Conservation (phyloP, 805 yeast species). For the Metschnikowia proteae region DNA sequence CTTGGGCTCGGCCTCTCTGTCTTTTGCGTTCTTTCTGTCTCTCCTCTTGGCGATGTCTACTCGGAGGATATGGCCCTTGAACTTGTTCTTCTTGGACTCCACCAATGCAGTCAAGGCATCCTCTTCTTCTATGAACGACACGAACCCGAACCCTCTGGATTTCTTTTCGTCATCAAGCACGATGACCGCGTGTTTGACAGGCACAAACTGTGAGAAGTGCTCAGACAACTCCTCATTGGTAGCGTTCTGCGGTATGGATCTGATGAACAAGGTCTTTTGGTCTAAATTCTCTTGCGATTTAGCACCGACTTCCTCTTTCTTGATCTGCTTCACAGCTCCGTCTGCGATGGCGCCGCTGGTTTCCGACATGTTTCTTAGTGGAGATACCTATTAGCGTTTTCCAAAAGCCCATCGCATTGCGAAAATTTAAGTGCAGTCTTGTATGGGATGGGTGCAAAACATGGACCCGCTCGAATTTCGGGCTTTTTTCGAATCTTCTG, state of each 20-base stretch:
- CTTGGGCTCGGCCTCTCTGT: conserved; percentile 19
- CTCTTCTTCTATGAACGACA: conserved; percentile 78
- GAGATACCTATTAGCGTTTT: neutral
- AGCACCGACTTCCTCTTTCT: neutral
- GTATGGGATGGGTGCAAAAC: conserved; percentile 1
- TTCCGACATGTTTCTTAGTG: conserved; percentile 1
- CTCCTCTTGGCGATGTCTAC: conserved; percentile 91
- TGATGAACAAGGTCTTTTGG: conserved; percentile 72
- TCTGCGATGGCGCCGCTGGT: neutral
- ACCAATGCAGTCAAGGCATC: conserved; percentile 77
- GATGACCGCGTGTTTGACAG: conserved; percentile 91
- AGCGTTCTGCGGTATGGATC: conserved; percentile 77
- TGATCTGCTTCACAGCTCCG: neutral
- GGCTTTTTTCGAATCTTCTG: too few species aligned
- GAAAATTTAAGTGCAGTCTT: neutral
- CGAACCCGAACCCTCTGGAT: conserved; percentile 95
- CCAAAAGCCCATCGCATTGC: conserved; percentile 6
- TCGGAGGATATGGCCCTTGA: conserved; percentile 62
- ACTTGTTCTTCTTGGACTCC: conserved; percentile 59
- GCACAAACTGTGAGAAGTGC: conserved; percentile 87
- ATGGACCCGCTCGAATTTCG: neutral
- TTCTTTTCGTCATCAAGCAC: conserved; percentile 73
- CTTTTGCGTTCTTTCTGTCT: conserved; percentile 52
- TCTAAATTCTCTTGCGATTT: conserved; percentile 37
- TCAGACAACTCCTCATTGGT: conserved; percentile 78